Evolutionary conservation across 768 basidiomycete genomes (phyloP), one percentile per base, ranked within the genome.

Genomic region (Lactarius vividus): DNA sequence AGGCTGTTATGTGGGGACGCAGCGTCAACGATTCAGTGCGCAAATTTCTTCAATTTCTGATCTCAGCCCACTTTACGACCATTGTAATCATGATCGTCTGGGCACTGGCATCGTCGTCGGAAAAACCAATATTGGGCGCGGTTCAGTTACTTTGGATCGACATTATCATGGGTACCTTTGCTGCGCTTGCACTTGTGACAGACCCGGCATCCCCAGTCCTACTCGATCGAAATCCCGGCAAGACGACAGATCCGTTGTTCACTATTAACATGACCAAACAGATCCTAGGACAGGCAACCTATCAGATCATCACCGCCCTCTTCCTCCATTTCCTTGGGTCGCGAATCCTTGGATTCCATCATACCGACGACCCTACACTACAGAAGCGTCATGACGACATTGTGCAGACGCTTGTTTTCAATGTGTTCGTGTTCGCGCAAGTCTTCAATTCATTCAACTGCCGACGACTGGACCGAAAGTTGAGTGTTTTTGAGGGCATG

Each of bases 141-240:
- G 97, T 99, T 1, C 97, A 99, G 75, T 79, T 99, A 4, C 85
- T 99, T 26, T 99, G 97, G 96, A 94, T 98, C 77, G 98, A 98
- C 81, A 89, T 98, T 68, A 96, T 96, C 76, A 96, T 96, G 94
- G 96, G 97, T 74, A 96, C 94, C 1, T 98, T 99, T 74, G 96
- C 97, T 62, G 96, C 97, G 29, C 86, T 98, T 59, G 97, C 97
- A 13, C 85, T 99, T 59, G 96, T 96, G 20, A 98, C 97, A 29
- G 97, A 98, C 75, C 96, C 94, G 10, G 96, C 96, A 0, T 86
- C 88, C 1, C 87, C 87, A 55, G 75, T 80, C 6, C 83, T 93
- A 37, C 85, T 99, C 53, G 82, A 96, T 63, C 88, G 96, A 72
- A 91, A 92, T 75, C 97, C 97, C 3, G 95, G 98, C 76, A 87